phyloP scores from a whole-genome alignment of 805 yeast genomes.

The Metschnikowia koreensis region DNA sequence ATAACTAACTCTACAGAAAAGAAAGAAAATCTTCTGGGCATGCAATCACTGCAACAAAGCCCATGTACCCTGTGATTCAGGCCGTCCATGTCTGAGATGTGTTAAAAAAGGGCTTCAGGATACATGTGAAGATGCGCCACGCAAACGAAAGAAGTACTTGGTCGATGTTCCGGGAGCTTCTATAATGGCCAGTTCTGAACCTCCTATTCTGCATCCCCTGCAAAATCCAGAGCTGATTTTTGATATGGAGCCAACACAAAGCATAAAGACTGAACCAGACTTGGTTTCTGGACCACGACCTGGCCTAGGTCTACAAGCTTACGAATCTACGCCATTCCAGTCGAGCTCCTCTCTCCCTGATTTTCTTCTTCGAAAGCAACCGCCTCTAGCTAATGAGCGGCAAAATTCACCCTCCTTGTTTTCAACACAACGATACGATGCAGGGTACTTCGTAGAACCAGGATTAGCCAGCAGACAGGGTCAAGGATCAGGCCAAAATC shows the following conservation, averaged over 20 bases:
- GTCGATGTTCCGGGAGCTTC: constrained; percentile 50
- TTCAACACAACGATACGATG: background rate
- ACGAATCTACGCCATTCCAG: constrained; percentile 17
- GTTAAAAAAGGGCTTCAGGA: constrained; percentile 61
- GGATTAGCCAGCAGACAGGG: background rate
- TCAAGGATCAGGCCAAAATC: background rate
- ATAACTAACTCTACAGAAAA: constrained; percentile 17
- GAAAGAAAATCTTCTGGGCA: constrained; percentile 77
- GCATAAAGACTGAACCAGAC: constrained; percentile 5
- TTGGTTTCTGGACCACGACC: constrained; percentile 1
- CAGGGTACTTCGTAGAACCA: background rate
- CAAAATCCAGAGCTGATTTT: background rate
- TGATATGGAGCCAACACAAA: constrained; percentile 2
- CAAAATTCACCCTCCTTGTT: background rate
- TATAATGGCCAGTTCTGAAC: background rate
- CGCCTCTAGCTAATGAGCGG: background rate
- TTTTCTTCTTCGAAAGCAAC: constrained; percentile 4
- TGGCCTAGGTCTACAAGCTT: constrained; percentile 2
- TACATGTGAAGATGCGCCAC: constrained; percentile 84
- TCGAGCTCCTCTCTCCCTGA: constrained; percentile 17
- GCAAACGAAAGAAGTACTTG: constrained; percentile 81
- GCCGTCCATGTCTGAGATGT: constrained; percentile 82
- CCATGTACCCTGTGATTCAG: constrained; percentile 87
- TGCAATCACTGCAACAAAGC: constrained; percentile 89
- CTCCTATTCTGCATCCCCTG: background rate